Evolutionary conservation across 495 filamentous ascomycete species (phyloP), one percentile per base, ranked within the genome.

Genomic region (Penicillium egyptiacum): DNA sequence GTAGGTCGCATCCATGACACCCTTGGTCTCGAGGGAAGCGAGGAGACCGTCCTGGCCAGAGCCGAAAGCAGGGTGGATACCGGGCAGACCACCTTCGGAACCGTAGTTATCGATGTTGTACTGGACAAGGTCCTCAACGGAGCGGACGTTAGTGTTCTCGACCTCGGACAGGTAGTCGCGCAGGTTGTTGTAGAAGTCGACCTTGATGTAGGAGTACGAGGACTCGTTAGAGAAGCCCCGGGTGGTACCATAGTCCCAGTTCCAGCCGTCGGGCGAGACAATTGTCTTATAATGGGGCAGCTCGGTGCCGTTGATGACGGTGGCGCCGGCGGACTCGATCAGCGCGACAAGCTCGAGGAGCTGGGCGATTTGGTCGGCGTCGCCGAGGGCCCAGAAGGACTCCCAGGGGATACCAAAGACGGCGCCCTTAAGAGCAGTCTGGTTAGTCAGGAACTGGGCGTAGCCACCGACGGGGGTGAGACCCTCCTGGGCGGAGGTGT

Each of bases 181-280:
- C 60, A 91, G 83, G 72, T 88, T 83, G 72, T 89, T 89, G 75
- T 90, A 90, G 66, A 90, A 89, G 59, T 91, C 88, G 8, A 86
- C 83, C 65, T 89, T 90, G 56, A 90, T 77, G 51, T 84, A 81
- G 6, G 81, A 86, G 71, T 85, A 90, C 62, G 89, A 88, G 16
- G 83, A 86, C 65, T 89, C 82, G 60, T 90, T 88, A 26, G 83
- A 71, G 58, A 72, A 84, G 9, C 87, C 86, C 5, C 84, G 80
- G 4, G 74, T 81, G 30, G 75, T 76, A 16, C 84, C 86, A 51
- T 84, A 88, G 62, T 88, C 85, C 88, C 88, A 90, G 72, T 89
- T 78, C 86, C 85, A 90, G 44, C 82, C 84, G 48, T 78, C 68
- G 0, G 85, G 85, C 26, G 75, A 76, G 22, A 90, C 81, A 37